Conservation (phyloP, 106 monocot genomes). For the Agapanthus africanus region DNA sequence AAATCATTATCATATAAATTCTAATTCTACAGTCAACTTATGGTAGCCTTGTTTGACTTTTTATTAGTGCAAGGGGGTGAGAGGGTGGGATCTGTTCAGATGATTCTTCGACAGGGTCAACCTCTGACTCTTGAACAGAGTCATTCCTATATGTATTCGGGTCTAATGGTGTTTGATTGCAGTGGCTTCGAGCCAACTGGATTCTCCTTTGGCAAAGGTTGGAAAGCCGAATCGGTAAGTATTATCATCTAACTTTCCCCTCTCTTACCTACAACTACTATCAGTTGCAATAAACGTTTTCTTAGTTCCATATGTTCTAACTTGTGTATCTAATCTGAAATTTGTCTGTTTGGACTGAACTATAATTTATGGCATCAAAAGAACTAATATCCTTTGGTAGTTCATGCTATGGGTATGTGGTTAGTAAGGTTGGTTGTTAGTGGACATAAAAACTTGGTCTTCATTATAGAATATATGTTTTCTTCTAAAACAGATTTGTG, state of each 20-base stretch:
- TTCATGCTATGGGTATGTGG: too few species aligned
- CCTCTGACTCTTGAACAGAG: conserved; percentile 44
- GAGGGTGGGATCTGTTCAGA: conserved; percentile 54
- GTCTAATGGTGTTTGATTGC: conserved; percentile 67
- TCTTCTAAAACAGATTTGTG: too few species aligned
- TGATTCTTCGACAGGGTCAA: conserved; percentile 49
- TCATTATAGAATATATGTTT: too few species aligned
- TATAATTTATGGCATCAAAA: neutral
- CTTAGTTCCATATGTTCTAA: neutral
- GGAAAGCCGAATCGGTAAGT: conserved; percentile 67
- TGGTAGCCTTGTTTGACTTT: neutral
- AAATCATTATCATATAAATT: neutral
- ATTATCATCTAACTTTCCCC: conserved; percentile 1
- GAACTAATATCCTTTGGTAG: too few species aligned
- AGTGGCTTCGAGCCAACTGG: conserved; percentile 52
- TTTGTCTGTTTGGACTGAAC: neutral
- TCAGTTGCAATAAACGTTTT: neutral
- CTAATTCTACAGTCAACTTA: too few species aligned
- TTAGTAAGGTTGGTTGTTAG: neutral
- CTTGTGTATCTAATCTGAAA: neutral
- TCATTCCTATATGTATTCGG: conserved; percentile 14
- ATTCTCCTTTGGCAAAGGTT: conserved; percentile 47
- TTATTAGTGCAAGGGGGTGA: conserved; percentile 63
- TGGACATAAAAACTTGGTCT: too few species aligned
- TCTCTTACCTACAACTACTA: neutral